phyloP scores from a whole-genome alignment of 1,139 yeast species.

The Candida albicans region DNA sequence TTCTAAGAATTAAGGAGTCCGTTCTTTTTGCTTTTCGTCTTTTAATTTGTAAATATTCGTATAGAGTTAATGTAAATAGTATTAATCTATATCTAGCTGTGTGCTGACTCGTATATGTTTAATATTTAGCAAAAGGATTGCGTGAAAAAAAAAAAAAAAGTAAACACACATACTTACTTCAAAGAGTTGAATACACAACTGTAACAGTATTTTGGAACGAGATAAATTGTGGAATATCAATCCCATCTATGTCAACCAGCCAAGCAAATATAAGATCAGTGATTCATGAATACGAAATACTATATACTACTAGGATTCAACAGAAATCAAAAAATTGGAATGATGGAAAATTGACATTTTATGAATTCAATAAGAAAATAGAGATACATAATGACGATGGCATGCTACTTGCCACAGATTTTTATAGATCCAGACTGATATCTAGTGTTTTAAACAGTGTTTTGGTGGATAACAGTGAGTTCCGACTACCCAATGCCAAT shows the following conservation, averaged over 20 bases:
- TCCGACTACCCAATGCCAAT: conserved; percentile 17
- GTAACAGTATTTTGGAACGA: too few species aligned
- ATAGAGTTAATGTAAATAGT: background rate
- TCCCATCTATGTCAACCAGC: background rate
- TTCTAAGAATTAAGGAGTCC: conserved; percentile 16
- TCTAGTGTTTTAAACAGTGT: conserved; percentile 12
- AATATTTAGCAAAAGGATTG: too few species aligned
- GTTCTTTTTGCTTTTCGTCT: background rate
- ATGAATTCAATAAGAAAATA: conserved; percentile 48
- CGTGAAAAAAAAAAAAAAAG: too few species aligned
- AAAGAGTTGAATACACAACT: too few species aligned
- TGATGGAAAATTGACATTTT: conserved; percentile 52
- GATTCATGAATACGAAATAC: conserved; percentile 8
- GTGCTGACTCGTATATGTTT: too few species aligned
- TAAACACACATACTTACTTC: too few species aligned
- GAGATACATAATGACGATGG: conserved; percentile 35
- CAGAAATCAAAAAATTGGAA: conserved; percentile 57
- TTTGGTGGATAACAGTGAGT: conserved; percentile 16
- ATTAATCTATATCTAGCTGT: too few species aligned
- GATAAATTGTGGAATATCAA: background rate
- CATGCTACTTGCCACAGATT: conserved; percentile 31
- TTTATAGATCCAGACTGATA: conserved; percentile 15
- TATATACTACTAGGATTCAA: conserved; percentile 26
- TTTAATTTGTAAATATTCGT: conserved; percentile 1
- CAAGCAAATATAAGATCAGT: conserved; percentile 4